These are phyloP conservation scores for Zygosaccharomyces kombuchaensis DNA, from an alignment of 805 yeast genomes.

Conservation along the genomic window DNA sequence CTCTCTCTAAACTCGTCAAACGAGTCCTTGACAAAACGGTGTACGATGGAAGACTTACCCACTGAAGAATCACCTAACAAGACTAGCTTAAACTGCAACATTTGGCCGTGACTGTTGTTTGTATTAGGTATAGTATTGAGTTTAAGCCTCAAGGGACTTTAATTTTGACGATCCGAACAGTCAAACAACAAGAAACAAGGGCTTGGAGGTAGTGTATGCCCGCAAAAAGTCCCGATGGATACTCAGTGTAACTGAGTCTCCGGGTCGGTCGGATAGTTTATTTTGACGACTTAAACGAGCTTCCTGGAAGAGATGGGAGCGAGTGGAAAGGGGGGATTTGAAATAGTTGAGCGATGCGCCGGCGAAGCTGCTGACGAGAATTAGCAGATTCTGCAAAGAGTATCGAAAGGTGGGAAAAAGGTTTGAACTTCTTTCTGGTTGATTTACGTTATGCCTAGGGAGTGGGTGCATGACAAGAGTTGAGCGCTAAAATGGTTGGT, in stretches of 20 bases:
- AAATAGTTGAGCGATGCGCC: background rate
- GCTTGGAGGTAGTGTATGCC: background rate
- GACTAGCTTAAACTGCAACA: constrained; percentile 60
- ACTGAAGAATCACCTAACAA: constrained; percentile 80
- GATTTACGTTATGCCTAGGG: no score
- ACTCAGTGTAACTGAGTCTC: background rate
- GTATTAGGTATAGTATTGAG: background rate
- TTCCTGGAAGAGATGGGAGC: background rate
- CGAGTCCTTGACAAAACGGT: constrained; percentile 66
- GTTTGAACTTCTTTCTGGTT: no score
- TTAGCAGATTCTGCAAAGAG: background rate
- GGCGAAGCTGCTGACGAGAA: background rate
- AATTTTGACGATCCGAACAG: background rate
- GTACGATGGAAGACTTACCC: constrained; percentile 76
- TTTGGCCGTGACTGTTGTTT: constrained; percentile 9
- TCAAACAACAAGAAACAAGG: background rate
- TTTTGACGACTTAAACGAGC: background rate
- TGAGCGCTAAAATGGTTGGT: background rate
- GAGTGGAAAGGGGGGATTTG: background rate
- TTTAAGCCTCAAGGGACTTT: constrained; percentile 2
- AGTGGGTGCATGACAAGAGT: background rate
- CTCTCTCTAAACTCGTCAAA: constrained; percentile 82
- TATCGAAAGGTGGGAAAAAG: background rate
- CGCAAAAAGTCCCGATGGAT: background rate
- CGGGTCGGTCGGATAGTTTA: background rate